Evolutionary conservation across 1,139 yeast species (phyloP), one percentile per base, ranked within the genome.

Genomic region (Debaryomyces subglobosus): DNA sequence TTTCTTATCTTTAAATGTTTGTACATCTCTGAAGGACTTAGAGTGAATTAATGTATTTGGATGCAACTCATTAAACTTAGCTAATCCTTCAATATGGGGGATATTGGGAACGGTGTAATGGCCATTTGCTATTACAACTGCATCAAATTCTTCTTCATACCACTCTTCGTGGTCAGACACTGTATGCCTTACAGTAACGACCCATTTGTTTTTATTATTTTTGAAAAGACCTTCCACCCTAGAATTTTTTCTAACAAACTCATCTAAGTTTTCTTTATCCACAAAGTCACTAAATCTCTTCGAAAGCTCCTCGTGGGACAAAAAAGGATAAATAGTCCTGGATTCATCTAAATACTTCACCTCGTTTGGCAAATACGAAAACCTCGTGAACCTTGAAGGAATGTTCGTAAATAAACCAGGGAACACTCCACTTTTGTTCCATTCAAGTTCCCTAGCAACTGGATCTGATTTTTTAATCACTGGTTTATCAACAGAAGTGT

Each of bases 21-120:
- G 73, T 3, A 85, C 78, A 13, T 69, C 71, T 51, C 85, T 73
- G 63, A 79, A 89, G 25, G 77, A 67, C 58, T 82, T 84, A 15
- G 91, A 75, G 64, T 88, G 95, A 18, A 72, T 60, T 2, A 86
- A 68, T 6, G 75, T 62, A 2, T 71, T 74, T 1, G 87, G 85
- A 51, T 65, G 71, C 25, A 65, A 61, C 8, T 55, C 60, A 47
- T 64, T 64, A 79, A 83, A 85, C 42, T 73, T 78, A 4, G 70
- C 65, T 44, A 86, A 63, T 0, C 91, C 91, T 0, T 67, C 67
- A 41, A 79, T 71, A 10, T 61, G 54, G 1, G 86, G 86, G 34
- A 79, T 66, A 46, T 58, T 68, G 2, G 85, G 85, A 4, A 74
- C 72, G 21, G 77, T 74, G 57, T 79, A 82, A 57, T 81, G 85